Conservation (phyloP, 2,329 filamentous ascomycete genomes). For the Aspergillus jensenii region DNA sequence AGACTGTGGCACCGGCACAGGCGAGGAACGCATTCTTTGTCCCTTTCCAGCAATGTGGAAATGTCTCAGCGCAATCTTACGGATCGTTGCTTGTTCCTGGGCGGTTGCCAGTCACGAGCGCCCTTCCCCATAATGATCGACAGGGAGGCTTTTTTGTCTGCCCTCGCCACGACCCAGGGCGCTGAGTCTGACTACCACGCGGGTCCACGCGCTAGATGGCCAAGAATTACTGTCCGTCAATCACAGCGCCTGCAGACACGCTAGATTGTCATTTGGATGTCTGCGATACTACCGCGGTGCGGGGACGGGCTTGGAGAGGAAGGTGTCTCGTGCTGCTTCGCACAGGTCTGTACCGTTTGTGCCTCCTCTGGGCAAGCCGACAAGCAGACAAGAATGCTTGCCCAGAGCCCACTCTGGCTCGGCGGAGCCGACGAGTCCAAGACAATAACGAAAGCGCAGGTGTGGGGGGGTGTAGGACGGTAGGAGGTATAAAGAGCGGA, state of each 20-base stretch:
- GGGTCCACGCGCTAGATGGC: not conserved
- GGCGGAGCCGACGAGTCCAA: not conserved
- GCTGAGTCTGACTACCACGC: not conserved
- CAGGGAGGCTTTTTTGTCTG: not conserved
- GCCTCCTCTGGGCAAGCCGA: not conserved
- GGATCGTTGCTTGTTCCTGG: too few relatives aligned
- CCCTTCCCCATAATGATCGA: not conserved
- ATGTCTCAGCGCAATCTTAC: not conserved
- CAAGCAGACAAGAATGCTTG: not conserved
- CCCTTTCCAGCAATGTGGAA: not conserved
- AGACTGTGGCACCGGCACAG: too few relatives aligned
- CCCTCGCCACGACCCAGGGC: not conserved
- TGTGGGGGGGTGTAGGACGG: not conserved
- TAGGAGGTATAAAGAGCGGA: not conserved
- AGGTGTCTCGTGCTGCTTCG: not conserved
- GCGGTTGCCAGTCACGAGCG: not conserved
- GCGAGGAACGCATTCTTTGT: not conserved
- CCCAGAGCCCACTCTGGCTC: not conserved
- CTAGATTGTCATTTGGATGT: not conserved
- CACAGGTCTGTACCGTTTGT: too few relatives aligned
- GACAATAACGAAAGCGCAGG: not conserved
- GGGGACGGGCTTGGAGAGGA: constrained; percentile 1
- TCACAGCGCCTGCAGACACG: not conserved
- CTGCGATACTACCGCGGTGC: not conserved
- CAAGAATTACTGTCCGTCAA: not conserved